Evolutionary conservation across 768 basidiomycete species (phyloP).

Genomic region (Kwoniella botswanensis): DNA sequence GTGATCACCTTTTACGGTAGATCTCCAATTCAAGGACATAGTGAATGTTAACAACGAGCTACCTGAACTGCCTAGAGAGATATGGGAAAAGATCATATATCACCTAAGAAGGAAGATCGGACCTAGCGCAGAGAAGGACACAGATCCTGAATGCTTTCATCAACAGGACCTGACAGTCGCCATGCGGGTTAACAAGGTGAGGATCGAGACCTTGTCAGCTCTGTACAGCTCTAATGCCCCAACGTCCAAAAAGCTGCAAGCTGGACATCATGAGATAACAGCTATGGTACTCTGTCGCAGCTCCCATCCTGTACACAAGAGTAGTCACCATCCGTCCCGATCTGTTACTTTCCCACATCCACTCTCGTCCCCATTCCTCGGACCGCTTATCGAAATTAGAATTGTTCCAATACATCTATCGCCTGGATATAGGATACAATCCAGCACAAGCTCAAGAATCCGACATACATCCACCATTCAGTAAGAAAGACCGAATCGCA

Average conservation of each 20-base stretch:
- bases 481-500: not conserved
- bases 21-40: not conserved
- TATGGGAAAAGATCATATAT: constrained; percentile 3
- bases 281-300: not conserved
- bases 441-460: not conserved
- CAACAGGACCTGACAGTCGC: not conserved
- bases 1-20: not conserved
- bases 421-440: not conserved
- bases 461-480: not conserved
- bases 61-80: not conserved
- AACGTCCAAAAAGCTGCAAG: too few species aligned
- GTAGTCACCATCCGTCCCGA: not conserved
- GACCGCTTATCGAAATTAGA: constrained; percentile 2
- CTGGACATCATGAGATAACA: not conserved
- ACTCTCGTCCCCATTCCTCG: not conserved
- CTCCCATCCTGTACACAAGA: constrained; percentile 1
- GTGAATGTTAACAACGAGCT: not conserved
- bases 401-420: constrained; percentile 1
- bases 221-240: not conserved
- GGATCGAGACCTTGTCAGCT: not conserved
- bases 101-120: not conserved
- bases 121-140: not conserved
- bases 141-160: not conserved
- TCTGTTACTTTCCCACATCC: not conserved
- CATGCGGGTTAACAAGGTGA: constrained; percentile 6